Base-by-base conservation (phyloP, 2,329 filamentous ascomycete species). In the Zasmidium angulare region DNA sequence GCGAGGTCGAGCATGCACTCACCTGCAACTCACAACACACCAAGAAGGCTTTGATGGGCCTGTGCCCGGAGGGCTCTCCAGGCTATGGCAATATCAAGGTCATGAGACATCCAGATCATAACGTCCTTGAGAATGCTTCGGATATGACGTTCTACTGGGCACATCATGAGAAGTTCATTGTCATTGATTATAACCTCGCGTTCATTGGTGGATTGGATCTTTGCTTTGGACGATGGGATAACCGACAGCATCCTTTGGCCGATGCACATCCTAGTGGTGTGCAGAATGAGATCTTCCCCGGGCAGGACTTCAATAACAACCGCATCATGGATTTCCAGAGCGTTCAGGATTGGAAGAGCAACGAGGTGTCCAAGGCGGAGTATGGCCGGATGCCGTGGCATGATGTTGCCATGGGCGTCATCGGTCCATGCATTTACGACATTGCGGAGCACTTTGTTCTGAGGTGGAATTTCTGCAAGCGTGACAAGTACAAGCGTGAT, bases 61-160 rank as follows among this genome's bases (percentile, higher is more conserved):
- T 98, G 0, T 96, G 93, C 68, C 91, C 92, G 0, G 82, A 93
- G 71, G 93, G 92, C 7, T 83, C 83, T 0, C 89, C 88, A 0
- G 95, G 93, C 0, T 81, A 93, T 72, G 91, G 90, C 50, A 98
- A 98, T 72, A 98, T 99, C 72, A 84, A 81, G 36, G 81, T 96
- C 53, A 89, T 96, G 85, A 86, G 93, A 26, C 93, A 98, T 76
- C 93, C 93, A 0, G 93, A 98, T 74, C 93, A 98, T 77, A 97
- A 97, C 65, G 84, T 96, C 1, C 86, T 98, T 53, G 92, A 97
- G 69, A 97, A 97, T 69, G 90, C 89, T 1, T 90, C 90, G 26
- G 93, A 98, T 68, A 96, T 96, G 90, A 97, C 92, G 0, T 91
- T 97, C 71, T 97, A 96, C 78, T 98, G 93, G 86, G 95, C 95